A percentile compares a stretch with the other conserved stretches of the same genome.
These are phyloP conservation scores for Populus alba DNA, from an alignment of 345 rosid species.

Conservation along the genomic window DNA sequence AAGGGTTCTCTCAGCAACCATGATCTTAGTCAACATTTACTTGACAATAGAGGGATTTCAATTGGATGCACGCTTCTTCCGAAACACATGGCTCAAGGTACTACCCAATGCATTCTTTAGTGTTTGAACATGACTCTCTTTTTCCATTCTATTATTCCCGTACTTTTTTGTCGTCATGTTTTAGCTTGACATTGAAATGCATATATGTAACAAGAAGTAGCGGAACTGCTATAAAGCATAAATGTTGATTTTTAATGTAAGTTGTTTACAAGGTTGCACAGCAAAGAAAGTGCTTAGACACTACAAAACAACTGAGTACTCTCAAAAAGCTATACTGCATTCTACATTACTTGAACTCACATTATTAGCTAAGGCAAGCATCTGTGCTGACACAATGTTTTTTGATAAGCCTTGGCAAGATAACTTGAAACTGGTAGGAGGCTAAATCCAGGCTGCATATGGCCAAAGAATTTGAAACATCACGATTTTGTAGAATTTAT, in stretches of 20 bases:
- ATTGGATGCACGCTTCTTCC: slow-evolving; percentile 36
- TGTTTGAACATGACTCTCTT: neutral
- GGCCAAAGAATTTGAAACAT: too few relatives aligned
- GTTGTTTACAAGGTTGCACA: neutral
- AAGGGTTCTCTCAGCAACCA: slow-evolving; percentile 19
- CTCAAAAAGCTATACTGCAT: too few relatives aligned
- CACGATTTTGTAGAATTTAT: too few relatives aligned
- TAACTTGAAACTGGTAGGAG: too few relatives aligned
- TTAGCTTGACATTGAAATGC: neutral
- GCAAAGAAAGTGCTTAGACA: neutral
- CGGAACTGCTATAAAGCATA: neutral
- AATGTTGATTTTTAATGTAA: neutral
- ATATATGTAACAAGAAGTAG: too few relatives aligned
- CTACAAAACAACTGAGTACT: neutral
- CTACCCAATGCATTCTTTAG: slow-evolving; percentile 2
- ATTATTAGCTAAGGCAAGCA: neutral
- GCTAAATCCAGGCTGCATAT: too few relatives aligned
- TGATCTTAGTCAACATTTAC: slow-evolving; percentile 21
- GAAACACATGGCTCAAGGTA: slow-evolving; percentile 40
- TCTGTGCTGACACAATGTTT: neutral
- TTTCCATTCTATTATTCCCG: neutral
- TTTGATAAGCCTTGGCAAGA: too few relatives aligned
- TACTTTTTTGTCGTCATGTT: neutral
- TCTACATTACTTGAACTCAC: neutral
- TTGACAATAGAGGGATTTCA: slow-evolving; percentile 28